phyloP scores from a whole-genome alignment of 768 basidiomycete species.

The Tulasnella sp. region DNA sequence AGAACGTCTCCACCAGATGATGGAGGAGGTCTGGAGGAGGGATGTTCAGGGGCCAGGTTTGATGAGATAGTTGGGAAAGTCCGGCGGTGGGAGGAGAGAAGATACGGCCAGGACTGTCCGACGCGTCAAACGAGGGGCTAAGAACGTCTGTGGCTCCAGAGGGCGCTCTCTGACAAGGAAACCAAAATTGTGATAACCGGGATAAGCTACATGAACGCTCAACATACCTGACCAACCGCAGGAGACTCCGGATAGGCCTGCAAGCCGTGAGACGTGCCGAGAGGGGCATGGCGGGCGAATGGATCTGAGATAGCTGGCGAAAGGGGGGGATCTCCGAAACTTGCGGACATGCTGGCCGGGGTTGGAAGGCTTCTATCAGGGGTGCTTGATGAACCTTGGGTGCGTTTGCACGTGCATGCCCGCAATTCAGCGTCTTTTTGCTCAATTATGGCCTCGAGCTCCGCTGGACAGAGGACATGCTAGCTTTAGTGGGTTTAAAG shows the following conservation, averaged over 20 bases:
- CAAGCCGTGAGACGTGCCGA: background rate
- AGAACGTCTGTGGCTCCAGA: background rate
- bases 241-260: background rate
- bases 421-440: background rate
- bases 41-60: slow-evolving; percentile 4
- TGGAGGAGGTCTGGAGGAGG: slow-evolving; percentile 18
- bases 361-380: background rate
- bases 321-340: background rate
- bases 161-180: background rate
- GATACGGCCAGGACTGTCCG: background rate
- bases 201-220: background rate
- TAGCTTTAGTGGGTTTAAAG: too few species aligned
- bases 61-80: background rate
- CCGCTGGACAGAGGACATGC: background rate
- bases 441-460: background rate
- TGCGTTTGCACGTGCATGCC: background rate
- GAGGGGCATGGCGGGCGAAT: background rate
- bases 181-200: background rate
- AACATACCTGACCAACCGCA: background rate
- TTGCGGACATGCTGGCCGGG: background rate
- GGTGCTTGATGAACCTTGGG: background rate
- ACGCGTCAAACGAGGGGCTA: background rate
- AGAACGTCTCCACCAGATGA: slow-evolving; percentile 21
- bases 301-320: background rate
- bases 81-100: background rate